Evolutionary conservation across 306 rosid species (phyloP).

Genomic region (Phaseolus lunatus): DNA sequence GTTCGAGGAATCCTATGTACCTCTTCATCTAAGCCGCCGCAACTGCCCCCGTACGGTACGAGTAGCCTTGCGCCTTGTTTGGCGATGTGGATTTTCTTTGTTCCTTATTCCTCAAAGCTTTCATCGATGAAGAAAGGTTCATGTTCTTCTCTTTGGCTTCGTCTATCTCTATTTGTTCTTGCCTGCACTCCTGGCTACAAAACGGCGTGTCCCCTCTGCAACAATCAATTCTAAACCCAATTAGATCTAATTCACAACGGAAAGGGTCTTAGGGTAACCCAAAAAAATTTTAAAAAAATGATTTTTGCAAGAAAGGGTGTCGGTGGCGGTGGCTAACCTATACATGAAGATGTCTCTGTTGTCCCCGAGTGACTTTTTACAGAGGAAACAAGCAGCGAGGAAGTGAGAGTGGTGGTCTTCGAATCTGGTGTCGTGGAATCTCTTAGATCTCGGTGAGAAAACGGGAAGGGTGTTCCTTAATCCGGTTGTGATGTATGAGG

Average conservation of each 20-base stretch:
- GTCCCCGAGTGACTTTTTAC: slow-evolving; percentile 69
- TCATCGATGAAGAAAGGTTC: slow-evolving; percentile 70
- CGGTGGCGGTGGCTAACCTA: slow-evolving; percentile 58
- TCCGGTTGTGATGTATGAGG: slow-evolving; percentile 35
- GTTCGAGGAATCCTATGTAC: not conserved
- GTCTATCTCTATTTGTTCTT: slow-evolving; percentile 78
- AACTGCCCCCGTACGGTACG: slow-evolving; percentile 67
- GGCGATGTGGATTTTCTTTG: slow-evolving; percentile 67
- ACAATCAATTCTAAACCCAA: not conserved
- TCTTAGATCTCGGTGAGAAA: slow-evolving; percentile 71
- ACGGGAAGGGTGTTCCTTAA: slow-evolving; percentile 47
- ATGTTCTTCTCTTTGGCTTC: slow-evolving; percentile 75
- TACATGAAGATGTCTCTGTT: slow-evolving; percentile 94
- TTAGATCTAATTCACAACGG: slow-evolving; percentile 4
- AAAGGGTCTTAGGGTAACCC: not conserved
- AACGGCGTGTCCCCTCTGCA: slow-evolving; percentile 96
- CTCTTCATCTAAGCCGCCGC: slow-evolving; percentile 65
- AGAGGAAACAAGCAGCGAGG: slow-evolving; percentile 75
- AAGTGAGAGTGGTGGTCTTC: slow-evolving; percentile 82
- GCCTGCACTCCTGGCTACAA: slow-evolving; percentile 91
- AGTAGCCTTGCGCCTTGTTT: slow-evolving; percentile 57
- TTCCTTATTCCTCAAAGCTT: slow-evolving; percentile 71
- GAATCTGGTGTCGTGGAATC: slow-evolving; percentile 72
- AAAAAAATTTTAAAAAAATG: not conserved
- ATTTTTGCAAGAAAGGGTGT: not conserved